Evolutionary conservation across 208 protist species (phyloP).

Genomic region (Entamoeba histolytica): DNA sequence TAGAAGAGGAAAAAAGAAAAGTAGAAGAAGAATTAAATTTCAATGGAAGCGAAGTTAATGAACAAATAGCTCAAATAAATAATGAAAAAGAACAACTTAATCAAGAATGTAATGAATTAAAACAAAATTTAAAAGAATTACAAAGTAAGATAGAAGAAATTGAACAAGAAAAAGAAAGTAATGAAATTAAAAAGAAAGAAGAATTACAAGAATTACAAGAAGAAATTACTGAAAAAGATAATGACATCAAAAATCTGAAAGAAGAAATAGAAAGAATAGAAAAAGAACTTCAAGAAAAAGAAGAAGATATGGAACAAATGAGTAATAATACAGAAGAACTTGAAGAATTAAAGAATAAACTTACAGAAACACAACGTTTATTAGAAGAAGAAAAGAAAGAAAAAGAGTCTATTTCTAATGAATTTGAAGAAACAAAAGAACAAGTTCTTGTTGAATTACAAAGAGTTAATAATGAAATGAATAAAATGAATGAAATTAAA

Average conservation of each 20-base stretch:
- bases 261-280: background rate
- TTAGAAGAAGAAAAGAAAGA: background rate
- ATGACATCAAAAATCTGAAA: background rate
- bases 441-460: background rate
- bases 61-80: background rate
- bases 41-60: background rate
- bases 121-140: background rate
- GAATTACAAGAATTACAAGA: background rate
- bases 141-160: background rate
- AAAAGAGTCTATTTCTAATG: background rate
- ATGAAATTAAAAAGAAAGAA: background rate
- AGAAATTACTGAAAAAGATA: background rate
- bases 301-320: background rate
- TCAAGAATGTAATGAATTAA: background rate
- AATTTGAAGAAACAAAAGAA: background rate
- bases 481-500: background rate
- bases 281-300: background rate
- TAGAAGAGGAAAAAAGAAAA: background rate
- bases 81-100: background rate
- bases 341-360: background rate
- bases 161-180: background rate
- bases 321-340: background rate
- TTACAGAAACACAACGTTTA: background rate
- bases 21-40: background rate
- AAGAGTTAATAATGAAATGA: background rate